Conservation (phyloP, 2,329 filamentous ascomycete genomes). For the Aquanectria penicillioides region DNA sequence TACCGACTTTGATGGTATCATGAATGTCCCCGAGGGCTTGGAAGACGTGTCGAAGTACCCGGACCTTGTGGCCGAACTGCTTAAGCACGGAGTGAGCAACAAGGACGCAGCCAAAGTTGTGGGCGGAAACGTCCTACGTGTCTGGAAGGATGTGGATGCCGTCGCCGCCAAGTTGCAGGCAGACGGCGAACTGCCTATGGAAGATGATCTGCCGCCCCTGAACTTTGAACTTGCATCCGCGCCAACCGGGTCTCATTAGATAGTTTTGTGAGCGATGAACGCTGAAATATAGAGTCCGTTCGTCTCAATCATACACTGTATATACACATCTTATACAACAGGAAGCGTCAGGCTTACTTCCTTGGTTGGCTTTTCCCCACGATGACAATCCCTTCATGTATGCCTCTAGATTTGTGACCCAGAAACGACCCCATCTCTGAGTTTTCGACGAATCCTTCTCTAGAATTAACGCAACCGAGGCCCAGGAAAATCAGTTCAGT, state of each 20-base stretch:
- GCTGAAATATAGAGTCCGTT: constrained; percentile 23
- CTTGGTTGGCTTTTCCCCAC: constrained; percentile 9
- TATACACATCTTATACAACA: constrained; percentile 46
- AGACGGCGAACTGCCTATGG: constrained; percentile 61
- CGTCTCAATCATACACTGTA: constrained; percentile 42
- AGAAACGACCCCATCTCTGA: neutral
- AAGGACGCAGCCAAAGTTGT: constrained; percentile 78
- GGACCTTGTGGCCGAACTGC: constrained; percentile 77
- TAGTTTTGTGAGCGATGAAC: neutral
- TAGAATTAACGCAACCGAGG: neutral
- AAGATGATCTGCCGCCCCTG: constrained; percentile 56
- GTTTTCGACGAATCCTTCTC: no score
- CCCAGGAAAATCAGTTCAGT: neutral
- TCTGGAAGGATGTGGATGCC: constrained; percentile 82
- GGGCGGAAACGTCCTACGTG: constrained; percentile 83
- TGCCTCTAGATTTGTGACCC: constrained; percentile 9
- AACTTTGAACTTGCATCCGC: constrained; percentile 22
- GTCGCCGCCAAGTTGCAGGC: constrained; percentile 75
- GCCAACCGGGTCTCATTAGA: constrained; percentile 9
- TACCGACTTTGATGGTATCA: constrained; percentile 88
- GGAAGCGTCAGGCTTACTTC: constrained; percentile 20
- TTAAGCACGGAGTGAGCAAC: constrained; percentile 79
- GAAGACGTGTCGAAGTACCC: constrained; percentile 90
- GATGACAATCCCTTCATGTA: neutral
- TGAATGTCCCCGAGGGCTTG: constrained; percentile 73